Base-by-base conservation (phyloP, 176 grass and related monocot genomes). In the Themeda triandra region DNA sequence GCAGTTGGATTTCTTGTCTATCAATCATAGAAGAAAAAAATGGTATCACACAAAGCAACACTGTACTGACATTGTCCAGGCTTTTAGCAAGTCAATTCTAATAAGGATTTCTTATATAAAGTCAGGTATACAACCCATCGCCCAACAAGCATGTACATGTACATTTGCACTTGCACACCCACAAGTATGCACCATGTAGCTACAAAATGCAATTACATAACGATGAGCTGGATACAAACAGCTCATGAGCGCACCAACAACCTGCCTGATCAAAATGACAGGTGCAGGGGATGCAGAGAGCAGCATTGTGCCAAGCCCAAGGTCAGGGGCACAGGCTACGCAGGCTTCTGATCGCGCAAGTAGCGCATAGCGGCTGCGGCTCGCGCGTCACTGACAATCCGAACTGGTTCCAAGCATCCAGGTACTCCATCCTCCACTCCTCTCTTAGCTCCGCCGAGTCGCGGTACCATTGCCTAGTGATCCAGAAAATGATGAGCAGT, bases 351-450 rank as follows among this genome's bases (percentile, higher is more conserved):
- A 95, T 93, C 19, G 92, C 95, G 82, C 92, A 98, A 36, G 85
- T 86, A 60, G 91, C 80, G 0, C 90, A 93, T 19, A 75, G 76
- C 17, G 71, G 88, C 42, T 90, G 95, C 2, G 82, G 17, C 36
- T 85, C 80, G 0, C 29, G 63, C 59, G 84, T 88, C 67, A 88
- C 80, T 27, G 40, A 84, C 10, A 91, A 71, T 30, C 85, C 92
- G 23, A 86, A 91, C 37, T 85, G 76, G 72, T 78, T 91, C 85
- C 89, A 92, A 40, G 92, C 92, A 40, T 98, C 91, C 68, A 92
- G 30, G 51, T 95, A 98, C 80, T 98, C 92, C 66, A 71, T 95
- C 30, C 89, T 93, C 95, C 92, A 98, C 18, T 77, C 92, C 11
- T 93, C 91, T 71, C 92, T 87, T 6, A 98, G 71, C 67, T 98